These are phyloP conservation scores for Cercospora beticola DNA, from an alignment of 2,329 filamentous ascomycete species.

Conservation along the genomic window DNA sequence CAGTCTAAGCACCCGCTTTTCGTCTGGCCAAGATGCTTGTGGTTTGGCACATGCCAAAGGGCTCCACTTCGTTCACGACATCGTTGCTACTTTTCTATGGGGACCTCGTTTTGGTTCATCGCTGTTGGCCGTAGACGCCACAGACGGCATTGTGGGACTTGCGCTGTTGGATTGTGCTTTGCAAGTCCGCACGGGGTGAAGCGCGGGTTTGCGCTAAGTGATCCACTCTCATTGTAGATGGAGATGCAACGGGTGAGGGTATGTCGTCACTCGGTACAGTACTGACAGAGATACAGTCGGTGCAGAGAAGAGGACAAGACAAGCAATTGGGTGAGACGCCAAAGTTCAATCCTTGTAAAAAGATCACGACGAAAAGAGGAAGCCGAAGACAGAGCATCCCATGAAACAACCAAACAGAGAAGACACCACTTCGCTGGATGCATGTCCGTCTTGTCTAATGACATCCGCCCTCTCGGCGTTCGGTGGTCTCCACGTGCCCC, in stretches of 20 bases:
- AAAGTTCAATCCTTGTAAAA: not conserved
- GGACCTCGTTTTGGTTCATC: not conserved
- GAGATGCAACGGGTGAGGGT: not conserved
- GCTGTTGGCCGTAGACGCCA: not conserved
- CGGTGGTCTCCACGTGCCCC: not conserved
- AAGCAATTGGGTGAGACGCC: not conserved
- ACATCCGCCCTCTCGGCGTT: not conserved
- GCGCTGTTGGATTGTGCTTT: not conserved
- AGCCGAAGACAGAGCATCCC: not conserved
- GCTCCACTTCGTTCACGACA: not conserved
- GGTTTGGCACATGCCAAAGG: not conserved
- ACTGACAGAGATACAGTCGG: not conserved
- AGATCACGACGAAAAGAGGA: not conserved
- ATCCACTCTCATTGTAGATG: not conserved
- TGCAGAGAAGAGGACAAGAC: not conserved
- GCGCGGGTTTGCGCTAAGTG: not conserved
- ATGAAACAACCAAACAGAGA: not conserved
- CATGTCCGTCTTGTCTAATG: not conserved
- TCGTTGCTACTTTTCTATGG: not conserved
- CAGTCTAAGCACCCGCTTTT: slow-evolving; percentile 11
- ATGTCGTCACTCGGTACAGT: not conserved
- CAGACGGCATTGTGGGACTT: not conserved
- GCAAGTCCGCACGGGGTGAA: not conserved
- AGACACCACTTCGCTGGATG: not conserved
- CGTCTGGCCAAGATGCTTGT: slow-evolving; percentile 7